phyloP scores from a whole-genome alignment of 2,329 filamentous ascomycete genomes.

The Botrytis squamosa region DNA sequence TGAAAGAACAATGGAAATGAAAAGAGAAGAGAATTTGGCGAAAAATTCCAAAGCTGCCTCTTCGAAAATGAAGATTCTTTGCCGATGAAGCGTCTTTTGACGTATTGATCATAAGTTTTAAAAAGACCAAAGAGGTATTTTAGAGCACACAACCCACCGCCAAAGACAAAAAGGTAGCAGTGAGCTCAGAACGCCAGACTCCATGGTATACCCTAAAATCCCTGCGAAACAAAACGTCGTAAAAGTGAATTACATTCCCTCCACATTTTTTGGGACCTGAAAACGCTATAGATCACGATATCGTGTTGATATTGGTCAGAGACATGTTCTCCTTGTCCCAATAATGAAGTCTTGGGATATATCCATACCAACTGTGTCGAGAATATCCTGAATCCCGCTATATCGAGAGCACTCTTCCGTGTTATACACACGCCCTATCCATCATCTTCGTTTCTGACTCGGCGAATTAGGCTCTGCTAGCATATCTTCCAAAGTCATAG shows the following conservation, averaged over 20 bases:
- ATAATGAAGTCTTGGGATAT: background rate
- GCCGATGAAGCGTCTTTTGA: too few species aligned
- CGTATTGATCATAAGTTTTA: too few species aligned
- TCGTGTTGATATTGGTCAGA: background rate
- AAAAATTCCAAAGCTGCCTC: too few species aligned
- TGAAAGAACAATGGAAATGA: background rate
- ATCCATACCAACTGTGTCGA: too few species aligned
- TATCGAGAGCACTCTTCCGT: background rate
- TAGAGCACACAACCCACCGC: background rate
- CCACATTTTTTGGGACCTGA: background rate
- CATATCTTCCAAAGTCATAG: slow-evolving; percentile 9
- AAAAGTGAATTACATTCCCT: background rate
- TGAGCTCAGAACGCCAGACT: background rate
- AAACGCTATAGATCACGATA: background rate
- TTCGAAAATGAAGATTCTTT: too few species aligned
- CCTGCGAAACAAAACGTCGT: background rate
- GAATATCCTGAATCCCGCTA: too few species aligned
- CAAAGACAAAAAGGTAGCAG: background rate
- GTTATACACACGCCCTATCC: background rate
- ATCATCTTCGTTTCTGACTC: background rate
- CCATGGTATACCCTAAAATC: background rate
- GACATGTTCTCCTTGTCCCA: background rate
- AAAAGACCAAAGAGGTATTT: background rate
- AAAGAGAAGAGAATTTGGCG: background rate
- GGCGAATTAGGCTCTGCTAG: background rate